phyloP scores from a whole-genome alignment of 2,329 filamentous ascomycete genomes.

The Fonsecaea pedrosoi region DNA sequence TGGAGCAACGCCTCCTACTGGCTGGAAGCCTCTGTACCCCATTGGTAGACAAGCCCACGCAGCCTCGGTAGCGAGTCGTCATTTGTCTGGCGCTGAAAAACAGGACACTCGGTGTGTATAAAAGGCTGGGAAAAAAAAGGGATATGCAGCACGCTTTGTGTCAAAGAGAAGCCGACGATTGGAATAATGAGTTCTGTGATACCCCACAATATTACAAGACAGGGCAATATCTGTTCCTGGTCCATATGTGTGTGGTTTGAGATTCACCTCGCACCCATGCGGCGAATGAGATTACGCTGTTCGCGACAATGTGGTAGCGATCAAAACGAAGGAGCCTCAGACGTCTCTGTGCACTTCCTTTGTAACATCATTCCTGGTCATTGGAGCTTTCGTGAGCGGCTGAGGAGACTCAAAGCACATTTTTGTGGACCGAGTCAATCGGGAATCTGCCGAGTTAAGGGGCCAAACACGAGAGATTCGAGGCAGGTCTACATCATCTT shows the following conservation, averaged over 20 bases:
- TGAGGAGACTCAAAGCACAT: not conserved
- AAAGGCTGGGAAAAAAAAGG: not conserved
- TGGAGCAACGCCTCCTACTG: slow-evolving; percentile 3
- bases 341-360: not conserved
- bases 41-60: slow-evolving; percentile 4
- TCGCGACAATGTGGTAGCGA: not conserved
- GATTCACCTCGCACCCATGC: not conserved
- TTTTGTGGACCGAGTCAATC: not conserved
- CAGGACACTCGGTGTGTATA: not conserved
- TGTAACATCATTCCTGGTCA: slow-evolving; percentile 1
- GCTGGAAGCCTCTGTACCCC: not conserved
- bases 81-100: not conserved
- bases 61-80: slow-evolving; percentile 4
- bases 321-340: not conserved
- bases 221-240: not conserved
- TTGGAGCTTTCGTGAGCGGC: not conserved
- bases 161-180: not conserved
- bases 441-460: not conserved
- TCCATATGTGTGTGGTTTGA: slow-evolving; percentile 4
- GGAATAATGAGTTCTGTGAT: not conserved
- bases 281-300: not conserved
- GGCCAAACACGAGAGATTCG: not conserved
- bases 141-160: not conserved
- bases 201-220: slow-evolving; percentile 1
- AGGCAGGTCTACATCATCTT: not conserved